Conservation (phyloP, 2,329 filamentous ascomycete species). For the Calonectria pteridis region DNA sequence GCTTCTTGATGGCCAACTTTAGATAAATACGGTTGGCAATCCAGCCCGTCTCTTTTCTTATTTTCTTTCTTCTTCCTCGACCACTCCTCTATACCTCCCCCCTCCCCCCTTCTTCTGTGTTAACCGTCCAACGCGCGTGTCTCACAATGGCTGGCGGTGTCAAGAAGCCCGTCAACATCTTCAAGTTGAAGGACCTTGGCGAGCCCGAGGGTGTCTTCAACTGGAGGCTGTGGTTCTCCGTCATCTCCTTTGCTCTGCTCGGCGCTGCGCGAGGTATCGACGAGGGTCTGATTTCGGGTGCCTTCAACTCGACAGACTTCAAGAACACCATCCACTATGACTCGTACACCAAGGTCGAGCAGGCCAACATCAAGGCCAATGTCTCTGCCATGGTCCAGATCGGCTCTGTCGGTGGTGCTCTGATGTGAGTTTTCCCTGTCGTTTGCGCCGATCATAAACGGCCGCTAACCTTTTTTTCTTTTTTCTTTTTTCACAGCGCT, state of each 20-base stretch:
- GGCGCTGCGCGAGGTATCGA: constrained; percentile 84
- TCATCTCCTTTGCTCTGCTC: constrained; percentile 79
- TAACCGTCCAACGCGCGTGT: background rate
- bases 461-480: no score
- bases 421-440: constrained; percentile 57
- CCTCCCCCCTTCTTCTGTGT: background rate
- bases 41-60: background rate
- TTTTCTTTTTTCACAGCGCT: constrained; percentile 58
- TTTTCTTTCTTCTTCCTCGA: background rate
- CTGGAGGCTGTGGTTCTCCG: constrained; percentile 83
- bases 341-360: constrained; percentile 63
- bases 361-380: constrained; percentile 79
- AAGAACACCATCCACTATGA: constrained; percentile 69
- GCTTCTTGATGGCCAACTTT: background rate
- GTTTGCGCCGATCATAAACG: no score
- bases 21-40: constrained; percentile 2
- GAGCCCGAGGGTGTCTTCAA: constrained; percentile 81
- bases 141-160: constrained; percentile 62
- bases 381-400: constrained; percentile 87
- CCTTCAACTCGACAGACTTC: constrained; percentile 76
- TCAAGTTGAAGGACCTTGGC: constrained; percentile 71
- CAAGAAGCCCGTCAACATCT: constrained; percentile 72
- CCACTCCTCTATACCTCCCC: background rate
- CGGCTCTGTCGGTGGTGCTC: constrained; percentile 78
- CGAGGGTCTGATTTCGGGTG: constrained; percentile 81